Evolutionary conservation across 2,329 filamentous ascomycete genomes (phyloP).

Genomic region (Fonsecaea monophora): DNA sequence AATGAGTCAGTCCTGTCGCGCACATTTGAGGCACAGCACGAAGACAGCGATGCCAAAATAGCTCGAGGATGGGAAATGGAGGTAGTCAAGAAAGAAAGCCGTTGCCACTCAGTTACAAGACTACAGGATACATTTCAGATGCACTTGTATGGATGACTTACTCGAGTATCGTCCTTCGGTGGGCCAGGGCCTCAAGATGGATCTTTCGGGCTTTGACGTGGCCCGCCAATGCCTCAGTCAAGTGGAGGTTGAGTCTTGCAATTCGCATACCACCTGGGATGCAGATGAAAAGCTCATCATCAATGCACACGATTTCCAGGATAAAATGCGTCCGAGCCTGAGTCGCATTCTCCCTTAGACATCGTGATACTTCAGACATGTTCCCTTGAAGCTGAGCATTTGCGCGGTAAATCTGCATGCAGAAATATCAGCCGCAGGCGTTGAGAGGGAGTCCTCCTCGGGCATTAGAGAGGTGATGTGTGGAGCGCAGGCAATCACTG

Average conservation of each 20-base stretch:
- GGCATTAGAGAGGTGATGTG: neutral
- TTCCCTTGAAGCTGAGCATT: slow-evolving; percentile 19
- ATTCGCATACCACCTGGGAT: slow-evolving; percentile 16
- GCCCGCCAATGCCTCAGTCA: slow-evolving; percentile 11
- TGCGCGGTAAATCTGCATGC: slow-evolving; percentile 25
- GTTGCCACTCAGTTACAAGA: neutral
- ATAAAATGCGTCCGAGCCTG: slow-evolving; percentile 15
- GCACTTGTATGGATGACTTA: slow-evolving; percentile 3
- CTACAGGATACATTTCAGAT: neutral
- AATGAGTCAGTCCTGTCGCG: neutral
- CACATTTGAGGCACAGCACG: neutral
- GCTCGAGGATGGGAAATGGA: neutral
- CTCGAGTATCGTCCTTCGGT: slow-evolving; percentile 25
- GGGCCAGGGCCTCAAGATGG: slow-evolving; percentile 18
- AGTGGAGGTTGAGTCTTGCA: slow-evolving; percentile 21
- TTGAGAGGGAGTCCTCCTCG: neutral
- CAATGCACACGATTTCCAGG: slow-evolving; percentile 9
- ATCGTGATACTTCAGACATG: slow-evolving; percentile 21
- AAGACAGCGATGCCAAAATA: neutral
- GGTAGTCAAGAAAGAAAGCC: neutral
- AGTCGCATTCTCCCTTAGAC: slow-evolving; percentile 1
- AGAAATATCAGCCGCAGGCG: neutral
- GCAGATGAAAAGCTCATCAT: slow-evolving; percentile 13
- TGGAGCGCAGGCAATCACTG: slow-evolving; percentile 5
- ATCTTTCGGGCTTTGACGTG: slow-evolving; percentile 11